phyloP scores from a whole-genome alignment of 768 basidiomycete genomes.

The Boletus insuetus region DNA sequence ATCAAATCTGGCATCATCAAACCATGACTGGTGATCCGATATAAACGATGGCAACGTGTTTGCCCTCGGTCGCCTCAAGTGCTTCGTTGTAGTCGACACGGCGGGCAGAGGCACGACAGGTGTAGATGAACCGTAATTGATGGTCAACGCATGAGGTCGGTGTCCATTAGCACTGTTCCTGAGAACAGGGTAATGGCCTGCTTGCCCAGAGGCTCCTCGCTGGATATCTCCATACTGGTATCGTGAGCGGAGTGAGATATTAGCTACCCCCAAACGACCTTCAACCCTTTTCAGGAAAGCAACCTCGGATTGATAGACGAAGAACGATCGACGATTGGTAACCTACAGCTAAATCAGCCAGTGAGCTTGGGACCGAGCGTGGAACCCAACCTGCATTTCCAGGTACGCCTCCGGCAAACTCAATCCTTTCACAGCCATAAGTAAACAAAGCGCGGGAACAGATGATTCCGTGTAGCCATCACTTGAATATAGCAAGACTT shows the following conservation, averaged over 20 bases:
- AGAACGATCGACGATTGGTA: conserved; percentile 78
- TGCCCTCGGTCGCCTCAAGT: conserved; percentile 56
- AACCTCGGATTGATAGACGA: conserved; percentile 84
- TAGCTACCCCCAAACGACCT: conserved; percentile 36
- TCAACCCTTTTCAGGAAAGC: conserved; percentile 72
- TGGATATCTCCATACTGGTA: conserved; percentile 23
- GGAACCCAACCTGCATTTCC: conserved; percentile 61
- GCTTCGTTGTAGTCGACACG: conserved; percentile 19
- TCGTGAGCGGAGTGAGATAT: conserved; percentile 22
- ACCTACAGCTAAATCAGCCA: conserved; percentile 33
- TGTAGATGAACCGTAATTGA: conserved; percentile 18
- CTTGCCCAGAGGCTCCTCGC: conserved; percentile 13
- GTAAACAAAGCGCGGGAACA: conserved; percentile 78
- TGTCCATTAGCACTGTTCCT: conserved; percentile 12
- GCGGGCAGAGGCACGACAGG: conserved; percentile 5
- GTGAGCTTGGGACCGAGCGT: neutral
- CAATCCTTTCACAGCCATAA: conserved; percentile 73
- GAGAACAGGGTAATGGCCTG: conserved; percentile 9
- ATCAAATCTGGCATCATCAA: conserved; percentile 89
- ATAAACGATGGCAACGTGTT: conserved; percentile 65
- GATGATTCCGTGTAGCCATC: conserved; percentile 95
- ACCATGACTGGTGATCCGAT: conserved; percentile 87
- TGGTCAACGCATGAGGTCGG: conserved; percentile 22
- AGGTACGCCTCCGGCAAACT: conserved; percentile 88
- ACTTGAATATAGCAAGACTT: conserved; percentile 76